Percentiles rank a stretch among this genome's conserved stretches.
Evolutionary conservation across 2,329 filamentous ascomycete species (phyloP).

Genomic region (Aspergillus alliaceus): DNA sequence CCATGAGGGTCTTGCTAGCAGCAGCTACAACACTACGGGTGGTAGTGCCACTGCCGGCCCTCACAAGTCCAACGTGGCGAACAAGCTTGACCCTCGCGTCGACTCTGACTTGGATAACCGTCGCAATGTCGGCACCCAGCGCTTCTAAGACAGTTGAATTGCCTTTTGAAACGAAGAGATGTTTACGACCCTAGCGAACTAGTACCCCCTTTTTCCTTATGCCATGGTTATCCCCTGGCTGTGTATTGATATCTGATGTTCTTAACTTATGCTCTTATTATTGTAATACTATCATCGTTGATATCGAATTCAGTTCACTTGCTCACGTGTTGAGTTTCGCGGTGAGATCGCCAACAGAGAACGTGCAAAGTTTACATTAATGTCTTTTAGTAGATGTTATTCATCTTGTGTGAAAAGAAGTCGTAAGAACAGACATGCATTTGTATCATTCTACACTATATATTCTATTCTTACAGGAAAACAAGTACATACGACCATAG

Average conservation of each 20-base stretch:
- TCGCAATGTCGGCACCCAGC: slow-evolving; percentile 1
- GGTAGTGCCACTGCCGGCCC: slow-evolving; percentile 35
- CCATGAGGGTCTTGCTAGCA: slow-evolving; percentile 9
- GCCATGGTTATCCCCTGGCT: not conserved
- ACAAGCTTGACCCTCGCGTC: slow-evolving; percentile 56
- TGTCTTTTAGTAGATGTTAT: no score
- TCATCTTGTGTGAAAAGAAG: no score
- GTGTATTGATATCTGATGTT: not conserved
- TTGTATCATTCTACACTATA: no score
- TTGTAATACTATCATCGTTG: no score
- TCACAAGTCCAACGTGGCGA: slow-evolving; percentile 47
- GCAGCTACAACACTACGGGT: slow-evolving; percentile 17
- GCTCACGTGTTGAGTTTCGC: no score
- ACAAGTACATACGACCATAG: no score
- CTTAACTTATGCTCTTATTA: not conserved
- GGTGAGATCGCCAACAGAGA: no score
- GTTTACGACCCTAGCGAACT: not conserved
- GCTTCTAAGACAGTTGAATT: not conserved
- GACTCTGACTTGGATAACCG: slow-evolving; percentile 46
- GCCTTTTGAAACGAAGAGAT: not conserved
- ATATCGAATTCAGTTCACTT: no score
- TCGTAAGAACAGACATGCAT: no score
- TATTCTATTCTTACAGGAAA: no score
- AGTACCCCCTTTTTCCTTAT: not conserved
- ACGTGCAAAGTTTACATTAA: no score